Base-by-base conservation (phyloP, 768 basidiomycete genomes). In the Heimioporus sp. region DNA sequence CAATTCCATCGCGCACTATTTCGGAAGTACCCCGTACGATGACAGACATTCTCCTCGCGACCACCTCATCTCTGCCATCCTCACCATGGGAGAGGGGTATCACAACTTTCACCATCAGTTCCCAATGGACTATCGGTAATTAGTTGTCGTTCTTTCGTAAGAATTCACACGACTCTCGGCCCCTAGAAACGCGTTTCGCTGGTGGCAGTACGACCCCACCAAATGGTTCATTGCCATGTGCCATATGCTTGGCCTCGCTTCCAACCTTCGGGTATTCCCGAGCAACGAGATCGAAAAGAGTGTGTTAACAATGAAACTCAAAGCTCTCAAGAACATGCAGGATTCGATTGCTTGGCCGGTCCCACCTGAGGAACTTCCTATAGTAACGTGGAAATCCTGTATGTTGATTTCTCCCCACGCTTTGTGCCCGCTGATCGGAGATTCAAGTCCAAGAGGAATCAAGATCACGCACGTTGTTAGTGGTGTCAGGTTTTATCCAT, bases 251-350 rank as follows among this genome's bases (percentile, higher is more conserved):
- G 86, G 91, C 4, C 71, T 93, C 30, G 93, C 93, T n/a, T 82
- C 74, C 40, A 81, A 93, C 64, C 78, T 97, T 52, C 85, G 87
- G 59, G 77, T 81, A 35, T 97, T 97, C 72, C 91, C 92, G 46
- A 84, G 85, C 65, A 92, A 92, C 70, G 93, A 95, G 68, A 86
- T 97, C 60, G 75, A 78, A 52, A 93, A 93, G 68, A 85, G 92
- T 12, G 80, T 82, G 32, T 75, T 90, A 57, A 81, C 87, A 6
- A 94, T 96, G 92, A 79, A 87, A 68, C 74, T 94, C 55, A 92
- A 91, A 67, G 72, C 76, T 60, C 74, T 94, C 43, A 82, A 85
- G 55, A 67, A 73, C 44, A 64, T 82, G 12, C 86, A 89, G 60
- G 86, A 88, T 52, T 69, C 72, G 3, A 62, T 90, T 51, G 57